phyloP scores from a whole-genome alignment of 257 asterid genomes.

The Echium plantagineum region DNA sequence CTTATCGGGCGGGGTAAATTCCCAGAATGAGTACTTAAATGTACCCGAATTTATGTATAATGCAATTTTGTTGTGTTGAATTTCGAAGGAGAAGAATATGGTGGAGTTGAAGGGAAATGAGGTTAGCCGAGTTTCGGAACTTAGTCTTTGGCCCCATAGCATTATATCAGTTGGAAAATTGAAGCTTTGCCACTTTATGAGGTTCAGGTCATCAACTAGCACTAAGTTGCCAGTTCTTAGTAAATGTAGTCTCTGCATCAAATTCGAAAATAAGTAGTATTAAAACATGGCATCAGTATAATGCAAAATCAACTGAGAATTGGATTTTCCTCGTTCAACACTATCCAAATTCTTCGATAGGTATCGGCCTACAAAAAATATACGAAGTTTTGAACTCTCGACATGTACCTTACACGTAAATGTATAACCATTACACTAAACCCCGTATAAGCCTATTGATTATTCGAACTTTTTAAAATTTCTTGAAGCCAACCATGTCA shows the following conservation, averaged over 20 bases:
- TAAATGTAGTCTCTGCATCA: conserved; percentile 54
- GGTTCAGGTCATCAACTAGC: conserved; percentile 47
- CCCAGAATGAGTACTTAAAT: conserved; percentile 74
- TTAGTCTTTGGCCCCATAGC: conserved; percentile 86
- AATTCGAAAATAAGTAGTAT: conserved; percentile 8
- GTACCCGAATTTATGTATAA: conserved; percentile 41
- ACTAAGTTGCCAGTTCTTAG: conserved; percentile 71
- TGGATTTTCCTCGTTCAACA: too few relatives aligned
- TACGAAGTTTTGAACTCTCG: too few relatives aligned
- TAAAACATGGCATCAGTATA: neutral
- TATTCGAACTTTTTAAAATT: too few relatives aligned
- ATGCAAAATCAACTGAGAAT: neutral
- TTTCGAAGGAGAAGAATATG: conserved; percentile 54
- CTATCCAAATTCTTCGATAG: too few relatives aligned
- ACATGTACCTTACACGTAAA: too few relatives aligned
- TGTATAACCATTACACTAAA: too few relatives aligned
- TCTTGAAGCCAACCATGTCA: too few relatives aligned
- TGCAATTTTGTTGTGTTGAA: conserved; percentile 48
- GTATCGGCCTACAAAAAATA: too few relatives aligned
- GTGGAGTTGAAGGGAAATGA: conserved; percentile 52
- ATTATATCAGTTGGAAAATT: conserved; percentile 77
- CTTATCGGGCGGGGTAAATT: conserved; percentile 28
- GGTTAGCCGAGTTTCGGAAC: conserved; percentile 66
- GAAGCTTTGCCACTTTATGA: conserved; percentile 86
- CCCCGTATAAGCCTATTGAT: too few relatives aligned